A percentile compares a stretch with the other conserved stretches of the same genome.
phyloP scores from a whole-genome alignment of 495 filamentous ascomycete genomes.

The Penicillium bialowiezense region DNA sequence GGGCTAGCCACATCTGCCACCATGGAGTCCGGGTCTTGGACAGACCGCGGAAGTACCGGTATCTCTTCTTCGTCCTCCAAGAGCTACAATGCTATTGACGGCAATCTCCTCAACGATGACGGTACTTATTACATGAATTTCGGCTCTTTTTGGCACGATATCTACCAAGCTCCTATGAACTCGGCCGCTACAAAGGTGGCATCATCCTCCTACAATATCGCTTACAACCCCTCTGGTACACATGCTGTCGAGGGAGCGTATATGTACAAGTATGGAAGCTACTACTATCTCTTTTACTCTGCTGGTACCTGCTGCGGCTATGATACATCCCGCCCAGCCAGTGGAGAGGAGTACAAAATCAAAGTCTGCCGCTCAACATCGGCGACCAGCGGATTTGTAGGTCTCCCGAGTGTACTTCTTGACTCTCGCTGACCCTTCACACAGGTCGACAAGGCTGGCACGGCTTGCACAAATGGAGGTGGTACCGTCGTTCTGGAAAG shows the following conservation, averaged over 20 bases:
- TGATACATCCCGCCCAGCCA: conserved; percentile 45
- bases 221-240: conserved; percentile 49
- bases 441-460: conserved; percentile 55
- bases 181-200: conserved; percentile 38
- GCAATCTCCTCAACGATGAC: conserved; percentile 53
- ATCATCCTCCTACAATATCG: conserved; percentile 46
- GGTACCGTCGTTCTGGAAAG: conserved; percentile 63
- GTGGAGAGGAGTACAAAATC: conserved; percentile 69
- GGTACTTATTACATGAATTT: conserved; percentile 59
- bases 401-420: conserved; percentile 5
- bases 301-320: conserved; percentile 66
- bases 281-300: conserved; percentile 71
- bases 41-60: conserved; percentile 49
- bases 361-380: conserved; percentile 59
- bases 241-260: conserved; percentile 60
- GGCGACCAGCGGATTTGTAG: conserved; percentile 55
- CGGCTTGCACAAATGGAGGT: conserved; percentile 55
- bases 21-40: conserved; percentile 61
- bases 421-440: not conserved
- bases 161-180: conserved; percentile 62
- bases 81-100: conserved; percentile 72
- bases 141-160: conserved; percentile 68
- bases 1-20: conserved; percentile 63
- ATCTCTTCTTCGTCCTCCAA: conserved; percentile 44
- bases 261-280: conserved; percentile 54